Base-by-base conservation (phyloP, 2,329 filamentous ascomycete genomes). In the Hawksworthiomyces lignivorus region DNA sequence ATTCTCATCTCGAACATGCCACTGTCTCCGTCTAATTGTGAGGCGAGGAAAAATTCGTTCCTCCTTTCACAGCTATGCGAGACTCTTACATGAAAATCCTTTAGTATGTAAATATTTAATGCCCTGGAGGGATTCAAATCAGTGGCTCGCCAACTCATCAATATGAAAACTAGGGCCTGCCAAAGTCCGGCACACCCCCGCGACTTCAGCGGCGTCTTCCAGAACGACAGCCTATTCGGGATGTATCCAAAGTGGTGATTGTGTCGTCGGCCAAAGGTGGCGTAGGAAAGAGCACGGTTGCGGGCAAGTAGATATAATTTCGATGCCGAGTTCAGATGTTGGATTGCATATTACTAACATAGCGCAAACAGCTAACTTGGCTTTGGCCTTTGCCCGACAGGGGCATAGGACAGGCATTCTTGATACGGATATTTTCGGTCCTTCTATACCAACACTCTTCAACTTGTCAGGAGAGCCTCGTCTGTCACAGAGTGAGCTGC, bases 211-310 rank as follows among this genome's bases (percentile, higher is more conserved):
- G 86, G 40, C 86, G 87, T 19, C 73, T 94, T 10, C 90, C 92
- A 0, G 77, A 87, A 53, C 82, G 84, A 55, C 77, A 87, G 50
- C 80, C 77, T 52, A 94, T 98, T 52, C 75, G 76, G 20, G 80
- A 89, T 59, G 90, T 98, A 19, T 76, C 80, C 50, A 95, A 94
- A 59, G 80, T 96, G n/a, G 78, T 98, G 45, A 88, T 89, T n/a
- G 87, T 98, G 12, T 95, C 88, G 4, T 97, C 89, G 2, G 92
- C 92, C 12, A 98, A 98, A 59, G 92, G 92, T 3, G 92, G 92
- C n/a, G 92, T 98, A 1, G 92, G 92, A 1, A 98, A 98, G 60
- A 95, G 87, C 52, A 98, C 92, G 7, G 80, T 97, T 33, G 82
- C 90, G 45, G 84, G 86, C 86, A 32, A 30, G 48, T 17, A 4